Evolutionary conservation across 257 asterid species (phyloP).

Genomic region (Rhazya stricta): DNA sequence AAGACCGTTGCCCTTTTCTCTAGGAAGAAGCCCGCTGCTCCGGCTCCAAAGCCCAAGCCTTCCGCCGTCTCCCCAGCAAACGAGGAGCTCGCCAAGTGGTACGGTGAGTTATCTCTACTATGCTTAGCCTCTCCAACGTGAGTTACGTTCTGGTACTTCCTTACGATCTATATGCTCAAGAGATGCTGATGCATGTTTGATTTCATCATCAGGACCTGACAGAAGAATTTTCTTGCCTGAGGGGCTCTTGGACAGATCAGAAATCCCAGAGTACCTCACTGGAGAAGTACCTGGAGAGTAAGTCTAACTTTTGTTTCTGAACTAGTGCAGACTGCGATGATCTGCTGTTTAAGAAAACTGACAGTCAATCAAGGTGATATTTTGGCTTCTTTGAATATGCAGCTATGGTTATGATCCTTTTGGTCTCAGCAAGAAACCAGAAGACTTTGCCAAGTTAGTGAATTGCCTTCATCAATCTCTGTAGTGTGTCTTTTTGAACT

Average conservation of each 20-base stretch:
- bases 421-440: slow-evolving; percentile 96
- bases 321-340: background rate
- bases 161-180: background rate
- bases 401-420: slow-evolving; percentile 98
- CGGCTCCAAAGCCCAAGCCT: slow-evolving; percentile 51
- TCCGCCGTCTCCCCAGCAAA: slow-evolving; percentile 42
- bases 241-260: slow-evolving; percentile 91
- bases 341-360: background rate
- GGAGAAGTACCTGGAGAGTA: slow-evolving; percentile 99
- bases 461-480: background rate
- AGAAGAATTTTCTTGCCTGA: slow-evolving; percentile 92
- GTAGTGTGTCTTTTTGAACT: background rate
- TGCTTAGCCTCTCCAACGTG: too few species aligned
- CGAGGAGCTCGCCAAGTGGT: slow-evolving; percentile 99
- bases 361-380: background rate
- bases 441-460: slow-evolving; percentile 73
- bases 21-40: slow-evolving; percentile 58
- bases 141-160: background rate
- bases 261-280: slow-evolving; percentile 84
- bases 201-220: slow-evolving; percentile 67
- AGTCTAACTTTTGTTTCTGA: slow-evolving; percentile 17
- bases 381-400: slow-evolving; percentile 23
- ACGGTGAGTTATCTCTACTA: slow-evolving; percentile 47
- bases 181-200: background rate
- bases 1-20: slow-evolving; percentile 78